Evolutionary conservation across 225 moss, liverwort and hornwort genomes (phyloP), one percentile per base, ranked within the genome.

Genomic region (Sphagnum tenellum): DNA sequence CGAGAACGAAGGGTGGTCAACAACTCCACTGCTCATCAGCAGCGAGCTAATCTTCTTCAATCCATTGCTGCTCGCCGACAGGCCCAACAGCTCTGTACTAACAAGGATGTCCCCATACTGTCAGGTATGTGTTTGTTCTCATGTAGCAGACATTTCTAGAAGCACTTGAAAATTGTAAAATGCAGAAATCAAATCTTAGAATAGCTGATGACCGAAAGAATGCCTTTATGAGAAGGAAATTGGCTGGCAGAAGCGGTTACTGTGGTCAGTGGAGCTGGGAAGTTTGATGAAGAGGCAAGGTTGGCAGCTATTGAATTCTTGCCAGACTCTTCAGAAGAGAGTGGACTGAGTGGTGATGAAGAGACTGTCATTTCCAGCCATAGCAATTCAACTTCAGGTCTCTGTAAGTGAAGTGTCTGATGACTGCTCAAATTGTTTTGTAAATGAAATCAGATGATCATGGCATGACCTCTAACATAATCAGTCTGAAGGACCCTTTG

Each of bases 41-140:
- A 81, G n/a, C 81, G 71, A 50, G 59, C 81, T 6, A 76, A 81
- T 56, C 63, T 85, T 29, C 66, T 85, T 12, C 74, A 76, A 74
- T 75, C 85, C 9, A 85, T 85, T 46, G 81, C 81, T 4, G 85
- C 81, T 4, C 78, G 78, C 64, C 85, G 85, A 47, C 73, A 78
- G 71, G 78, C 81, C 49, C 75, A 85, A 60, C 73, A 69, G 6
- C 68, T 69, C 44, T 77, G 81, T 48, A 66, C 56, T 53, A 5
- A 48, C 8, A 78, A 67, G 46, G 70, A 73, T 47, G 62, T 60
- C 44, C 69, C 73, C 55, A 56, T 67, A 0, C 57, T 69, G 5
- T 44, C 69, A 76, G 84, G 84, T 72, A 49, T 11, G 49, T 49
- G 29, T 46, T 67, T 7, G 46, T 13, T 69, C 14, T 59, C 47